Evolutionary conservation across 2,329 filamentous ascomycete genomes (phyloP).

Genomic region (Colletotrichum siamense): DNA sequence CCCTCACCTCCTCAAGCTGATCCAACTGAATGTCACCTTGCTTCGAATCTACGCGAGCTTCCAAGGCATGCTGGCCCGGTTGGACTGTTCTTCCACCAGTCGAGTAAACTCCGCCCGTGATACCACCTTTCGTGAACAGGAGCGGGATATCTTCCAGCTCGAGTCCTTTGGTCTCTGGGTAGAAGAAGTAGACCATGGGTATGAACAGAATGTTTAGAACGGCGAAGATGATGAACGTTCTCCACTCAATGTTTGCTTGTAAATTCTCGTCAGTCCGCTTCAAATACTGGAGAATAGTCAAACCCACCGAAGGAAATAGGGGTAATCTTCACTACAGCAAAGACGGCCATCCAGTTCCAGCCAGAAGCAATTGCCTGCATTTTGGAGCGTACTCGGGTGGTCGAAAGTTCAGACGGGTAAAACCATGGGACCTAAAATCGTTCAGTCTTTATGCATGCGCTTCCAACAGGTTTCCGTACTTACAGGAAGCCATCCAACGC

Average conservation of each 20-base stretch:
- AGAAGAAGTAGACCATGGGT: constrained; percentile 31
- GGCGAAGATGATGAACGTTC: constrained; percentile 32
- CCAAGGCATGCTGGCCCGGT: not conserved
- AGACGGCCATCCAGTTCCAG: not conserved
- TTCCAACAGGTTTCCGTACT: not conserved
- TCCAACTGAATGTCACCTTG: not conserved
- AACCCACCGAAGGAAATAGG: not conserved
- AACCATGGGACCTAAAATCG: not conserved
- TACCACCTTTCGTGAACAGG: constrained; percentile 16
- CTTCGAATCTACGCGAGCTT: not conserved
- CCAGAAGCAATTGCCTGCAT: not conserved
- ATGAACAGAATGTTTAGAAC: constrained; percentile 40
- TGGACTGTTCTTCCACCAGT: not conserved
- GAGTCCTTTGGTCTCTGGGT: constrained; percentile 29
- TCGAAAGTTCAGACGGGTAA: not conserved
- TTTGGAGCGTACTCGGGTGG: not conserved
- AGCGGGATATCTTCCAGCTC: constrained; percentile 31
- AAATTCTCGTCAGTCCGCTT: not conserved
- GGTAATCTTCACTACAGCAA: not conserved
- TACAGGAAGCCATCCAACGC: not conserved
- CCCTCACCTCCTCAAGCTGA: not conserved
- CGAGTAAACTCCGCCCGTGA: not conserved
- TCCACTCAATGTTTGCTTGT: not conserved
- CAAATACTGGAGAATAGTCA: not conserved
- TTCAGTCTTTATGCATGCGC: not conserved